Base-by-base conservation (phyloP, 352 stramenopile species). In the Globisporangium polare region DNA sequence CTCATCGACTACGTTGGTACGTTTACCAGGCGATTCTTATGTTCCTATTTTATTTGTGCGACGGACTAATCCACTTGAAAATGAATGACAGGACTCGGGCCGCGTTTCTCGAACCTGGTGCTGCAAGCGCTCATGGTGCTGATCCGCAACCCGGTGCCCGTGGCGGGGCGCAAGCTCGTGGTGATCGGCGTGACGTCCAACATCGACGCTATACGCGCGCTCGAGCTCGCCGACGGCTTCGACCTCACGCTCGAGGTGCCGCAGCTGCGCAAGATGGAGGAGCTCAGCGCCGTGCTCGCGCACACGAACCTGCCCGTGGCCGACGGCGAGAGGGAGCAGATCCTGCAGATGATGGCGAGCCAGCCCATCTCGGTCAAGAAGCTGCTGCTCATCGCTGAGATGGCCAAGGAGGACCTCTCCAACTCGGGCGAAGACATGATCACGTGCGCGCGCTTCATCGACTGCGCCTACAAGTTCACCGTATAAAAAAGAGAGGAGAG, bases 351-450 rank as follows among this genome's bases (percentile, higher is more conserved):
- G 68, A 78, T 95, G 72, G 75, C 79, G 17, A 80, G 77, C 54
- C 95, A 97, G 52, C 96, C 96, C 4, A 99, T 99, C 68, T 97
- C 96, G 49, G 97, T 99, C 72, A 99, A 99, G 79, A 97, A 98
- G 68, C 78, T 99, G 35, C 68, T 99, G 42, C 90, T 98, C 71
- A 94, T 99, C 50, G 83, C 94, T 27, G 97, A 99, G 80, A 99
- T 99, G 95, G 97, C 96, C 45, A 95, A 97, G 63, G 94, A 96
- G 51, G 81, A 94, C 62, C 71, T 92, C 15, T 69, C 65, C 17
- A 72, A 77, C 51, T 88, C 79, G 27, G 77, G 77, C 61, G 80
- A 90, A 26, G 79, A 73, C 61, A 77, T 73, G 60, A 90, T 94
- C 54, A 88, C 86, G 20, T 86, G 78, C 62, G 68, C 80, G 45